Percentiles rank a stretch among this genome's conserved stretches.
These are phyloP conservation scores for Grosmannia penicillata DNA, from an alignment of 2,329 filamentous ascomycete species.

Conservation along the genomic window DNA sequence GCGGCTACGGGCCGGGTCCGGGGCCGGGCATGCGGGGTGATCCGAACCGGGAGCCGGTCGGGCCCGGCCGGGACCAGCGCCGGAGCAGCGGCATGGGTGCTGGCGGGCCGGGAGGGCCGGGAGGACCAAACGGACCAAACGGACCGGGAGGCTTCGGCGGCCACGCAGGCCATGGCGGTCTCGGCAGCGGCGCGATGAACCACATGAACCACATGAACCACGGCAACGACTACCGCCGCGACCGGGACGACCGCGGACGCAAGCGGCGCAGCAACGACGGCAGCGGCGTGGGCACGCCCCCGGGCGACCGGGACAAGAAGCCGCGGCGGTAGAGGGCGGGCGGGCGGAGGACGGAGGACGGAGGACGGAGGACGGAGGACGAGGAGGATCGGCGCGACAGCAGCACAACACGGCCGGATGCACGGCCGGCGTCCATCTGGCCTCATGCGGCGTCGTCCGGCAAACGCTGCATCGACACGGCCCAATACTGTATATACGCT, in stretches of 20 bases:
- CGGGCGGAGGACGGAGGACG: neutral
- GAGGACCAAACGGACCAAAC: too few relatives aligned
- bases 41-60: slow-evolving; percentile 15
- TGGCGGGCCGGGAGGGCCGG: too few relatives aligned
- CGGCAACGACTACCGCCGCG: slow-evolving; percentile 14
- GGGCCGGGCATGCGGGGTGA: slow-evolving; percentile 2
- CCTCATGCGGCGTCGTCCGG: too few relatives aligned
- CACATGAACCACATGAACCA: too few relatives aligned
- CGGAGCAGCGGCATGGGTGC: slow-evolving; percentile 20
- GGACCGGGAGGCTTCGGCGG: too few relatives aligned
- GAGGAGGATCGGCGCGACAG: too few relatives aligned
- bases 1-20: neutral
- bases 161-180: slow-evolving; percentile 17
- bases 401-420: too few relatives aligned
- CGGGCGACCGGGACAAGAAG: slow-evolving; percentile 38
- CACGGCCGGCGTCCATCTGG: too few relatives aligned
- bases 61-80: slow-evolving; percentile 15
- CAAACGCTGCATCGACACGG: too few relatives aligned
- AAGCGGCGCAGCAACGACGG: slow-evolving; percentile 37
- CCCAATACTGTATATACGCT: too few relatives aligned
- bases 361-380: too few relatives aligned
- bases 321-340: slow-evolving; percentile 26
- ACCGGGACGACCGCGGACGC: slow-evolving; percentile 19
- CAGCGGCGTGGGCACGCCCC: slow-evolving; percentile 29
- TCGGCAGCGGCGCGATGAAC: slow-evolving; percentile 12